Evolutionary conservation across 129 eudicot genomes (phyloP).

Genomic region (Oenanthe sinensis): DNA sequence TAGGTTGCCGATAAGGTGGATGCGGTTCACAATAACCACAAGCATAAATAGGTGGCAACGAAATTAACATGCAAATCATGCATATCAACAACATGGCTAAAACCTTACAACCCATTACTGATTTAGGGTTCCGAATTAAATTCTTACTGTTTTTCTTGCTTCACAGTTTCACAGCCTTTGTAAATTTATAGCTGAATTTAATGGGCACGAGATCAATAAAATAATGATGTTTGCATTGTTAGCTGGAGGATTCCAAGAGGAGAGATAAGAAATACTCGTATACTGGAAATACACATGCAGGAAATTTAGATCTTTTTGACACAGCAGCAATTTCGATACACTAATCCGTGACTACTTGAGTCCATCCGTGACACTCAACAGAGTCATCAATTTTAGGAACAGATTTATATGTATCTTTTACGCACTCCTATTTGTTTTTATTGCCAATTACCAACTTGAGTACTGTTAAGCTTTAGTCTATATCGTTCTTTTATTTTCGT

Average conservation of each 20-base stretch:
- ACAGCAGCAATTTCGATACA: background rate
- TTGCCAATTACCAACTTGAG: background rate
- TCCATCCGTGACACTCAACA: conserved; percentile 5
- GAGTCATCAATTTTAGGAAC: conserved; percentile 1
- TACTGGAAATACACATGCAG: background rate
- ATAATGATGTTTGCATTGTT: background rate
- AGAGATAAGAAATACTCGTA: background rate
- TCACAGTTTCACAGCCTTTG: background rate
- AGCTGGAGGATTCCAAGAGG: background rate
- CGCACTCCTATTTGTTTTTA: background rate
- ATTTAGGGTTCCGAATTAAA: background rate
- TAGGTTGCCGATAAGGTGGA: conserved; percentile 2
- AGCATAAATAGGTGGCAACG: background rate
- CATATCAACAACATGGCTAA: background rate
- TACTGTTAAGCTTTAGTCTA: background rate
- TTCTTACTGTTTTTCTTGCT: background rate
- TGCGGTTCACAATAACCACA: conserved; percentile 1
- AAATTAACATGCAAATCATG: background rate
- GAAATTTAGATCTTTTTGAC: background rate
- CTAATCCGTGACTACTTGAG: background rate
- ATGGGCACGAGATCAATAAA: background rate
- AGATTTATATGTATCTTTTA: background rate
- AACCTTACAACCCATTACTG: background rate
- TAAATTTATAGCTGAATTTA: background rate
- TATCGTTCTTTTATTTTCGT: background rate